Evolutionary conservation across 306 rosid genomes (phyloP).

Genomic region (Lathyrus sativus): DNA sequence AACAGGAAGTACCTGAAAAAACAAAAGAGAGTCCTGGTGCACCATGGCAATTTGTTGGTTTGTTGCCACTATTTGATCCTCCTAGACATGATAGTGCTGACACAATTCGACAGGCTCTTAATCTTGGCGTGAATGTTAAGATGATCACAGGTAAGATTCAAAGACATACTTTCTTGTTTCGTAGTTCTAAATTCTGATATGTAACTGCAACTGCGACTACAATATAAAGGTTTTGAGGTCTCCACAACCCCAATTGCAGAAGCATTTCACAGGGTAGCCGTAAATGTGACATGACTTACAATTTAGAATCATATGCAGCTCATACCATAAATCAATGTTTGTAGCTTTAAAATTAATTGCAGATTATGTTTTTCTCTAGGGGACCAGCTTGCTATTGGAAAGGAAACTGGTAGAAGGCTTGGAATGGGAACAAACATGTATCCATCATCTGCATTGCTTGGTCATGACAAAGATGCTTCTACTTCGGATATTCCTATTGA

Average conservation of each 20-base stretch:
- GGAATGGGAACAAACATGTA: slow-evolving; percentile 99
- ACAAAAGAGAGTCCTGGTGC: slow-evolving; percentile 72
- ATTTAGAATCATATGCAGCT: background rate
- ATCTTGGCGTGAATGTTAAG: slow-evolving; percentile 95
- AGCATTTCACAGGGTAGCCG: too few species aligned
- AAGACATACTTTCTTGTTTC: slow-evolving; percentile 2
- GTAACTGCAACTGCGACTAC: background rate
- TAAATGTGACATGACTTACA: background rate
- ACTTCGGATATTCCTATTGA: slow-evolving; percentile 78
- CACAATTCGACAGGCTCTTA: slow-evolving; percentile 83
- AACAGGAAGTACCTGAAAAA: slow-evolving; percentile 81
- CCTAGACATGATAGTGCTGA: slow-evolving; percentile 99
- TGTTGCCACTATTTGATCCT: slow-evolving; percentile 90
- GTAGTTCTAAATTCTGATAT: background rate
- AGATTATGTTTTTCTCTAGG: slow-evolving; percentile 48
- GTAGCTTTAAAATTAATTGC: slow-evolving; percentile 8
- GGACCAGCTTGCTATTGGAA: slow-evolving; percentile 94
- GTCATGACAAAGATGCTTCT: slow-evolving; percentile 73
- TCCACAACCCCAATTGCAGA: background rate
- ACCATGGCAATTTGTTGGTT: slow-evolving; percentile 91
- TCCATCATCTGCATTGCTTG: slow-evolving; percentile 93
- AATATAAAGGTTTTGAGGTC: background rate
- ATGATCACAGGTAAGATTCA: slow-evolving; percentile 82
- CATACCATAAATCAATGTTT: background rate
- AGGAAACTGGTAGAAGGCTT: slow-evolving; percentile 96